Base-by-base conservation (phyloP, 768 basidiomycete genomes). In the Suillus ampliporus region DNA sequence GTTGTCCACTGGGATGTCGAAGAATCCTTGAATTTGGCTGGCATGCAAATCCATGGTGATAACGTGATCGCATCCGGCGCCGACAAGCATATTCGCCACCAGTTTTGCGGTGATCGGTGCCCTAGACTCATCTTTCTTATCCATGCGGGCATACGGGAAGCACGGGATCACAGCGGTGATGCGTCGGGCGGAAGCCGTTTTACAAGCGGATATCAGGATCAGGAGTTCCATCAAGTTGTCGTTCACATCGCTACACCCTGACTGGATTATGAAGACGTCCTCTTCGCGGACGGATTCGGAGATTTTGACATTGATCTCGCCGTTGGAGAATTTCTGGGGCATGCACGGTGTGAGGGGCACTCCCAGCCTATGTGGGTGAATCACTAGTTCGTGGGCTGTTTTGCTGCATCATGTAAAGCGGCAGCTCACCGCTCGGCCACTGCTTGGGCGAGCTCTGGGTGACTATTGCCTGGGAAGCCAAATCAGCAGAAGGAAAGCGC, bases 11-110 rank as follows among this genome's bases (percentile, higher is more conserved):
- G 97, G 97, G 67, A 99, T 94, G 76, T 98, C 95, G 75, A 99
- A 99, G 82, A 99, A 99, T 8, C 97, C 97, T 74, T 99, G 97
- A 64, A 98, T 99, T 80, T 99, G 97, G 70, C 91, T 92, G 46
- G 97, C 96, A 72, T 98, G 97, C 57, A 99, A 80, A 76, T 99
- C 96, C 91, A 99, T 97, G n/a, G 97, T 98, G 68, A 99, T 98
- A 71, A 99, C 91, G 73, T 99, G 97, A 78, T 99, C 97, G 73
- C 95, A 97, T 26, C 97, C 97, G 10, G 97, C 96, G 52, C 97
- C 93, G 48, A 88, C 90, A 63, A 99, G 83, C 97, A 99, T 99
- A 77, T 97, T 99, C 26, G 97, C 96, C 53, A 99, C 94, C 59
- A 99, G 86, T 79, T 99, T 99, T 51, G 97, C 95, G 5, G 97